Evolutionary conservation across 2,329 filamentous ascomycete species (phyloP), one percentile per base, ranked within the genome.

Genomic region (Fusarium torreyae): DNA sequence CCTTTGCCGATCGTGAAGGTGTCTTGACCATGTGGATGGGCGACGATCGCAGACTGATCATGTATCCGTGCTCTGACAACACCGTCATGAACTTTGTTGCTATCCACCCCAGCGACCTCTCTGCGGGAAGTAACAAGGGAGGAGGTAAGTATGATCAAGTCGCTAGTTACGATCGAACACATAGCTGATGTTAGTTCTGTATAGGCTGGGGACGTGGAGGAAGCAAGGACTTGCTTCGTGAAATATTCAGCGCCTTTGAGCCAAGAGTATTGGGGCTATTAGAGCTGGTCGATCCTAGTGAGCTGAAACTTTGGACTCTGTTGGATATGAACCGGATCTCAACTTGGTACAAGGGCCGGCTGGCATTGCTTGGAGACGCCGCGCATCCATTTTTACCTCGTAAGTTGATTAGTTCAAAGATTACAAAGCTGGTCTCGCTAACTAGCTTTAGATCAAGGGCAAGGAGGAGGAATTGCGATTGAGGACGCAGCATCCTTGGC

Each of bases 301-400:
- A 79, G 1, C 71, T 89, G 20, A 88, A 86, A 56, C 78, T 88
- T 1, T 91, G 88, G 88, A 84, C 83, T 22, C 76, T 91, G 2
- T 74, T 89, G 6, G 90, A 92, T 66, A 90, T 91, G 86, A 83
- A 87, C 6, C 78, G 82, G 2, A 76, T 92, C 17, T 82, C 85
- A 0, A 81, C 78, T 0, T 92, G 88, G 86, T 79, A 82, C 0
- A 83, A 85, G 4, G 85, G 78, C 1, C 83, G 81, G 7, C 74
- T 91, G 18, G 88, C 84, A 1, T 76, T 92, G 0, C 76, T 92
- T 1, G 90, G 91, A 0, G 90, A 92, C 73, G 89, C 90, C 0
- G 90, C 89, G 0, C 90, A 93, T 74, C 89, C 90, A 0, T 91
- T 92, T 71, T 79, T 89, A 1, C 90, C 89, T 6, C 71, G 69